A percentile compares a stretch with the other conserved stretches of the same genome.
phyloP scores from a whole-genome alignment of 257 asterid species.

The Solanum peruvianum region DNA sequence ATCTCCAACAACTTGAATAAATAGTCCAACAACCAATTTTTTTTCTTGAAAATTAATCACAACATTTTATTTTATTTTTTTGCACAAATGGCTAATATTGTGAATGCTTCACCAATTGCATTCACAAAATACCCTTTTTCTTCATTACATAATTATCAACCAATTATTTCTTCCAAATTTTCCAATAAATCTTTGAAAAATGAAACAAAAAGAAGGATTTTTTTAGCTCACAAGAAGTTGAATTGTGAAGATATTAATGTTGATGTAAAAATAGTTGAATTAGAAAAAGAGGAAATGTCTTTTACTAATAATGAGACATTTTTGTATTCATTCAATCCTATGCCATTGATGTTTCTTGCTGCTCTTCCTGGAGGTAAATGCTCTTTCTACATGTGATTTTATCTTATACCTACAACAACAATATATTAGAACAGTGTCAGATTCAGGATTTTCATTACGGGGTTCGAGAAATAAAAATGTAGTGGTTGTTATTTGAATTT shows the following conservation, averaged over 20 bases:
- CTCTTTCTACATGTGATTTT: background rate
- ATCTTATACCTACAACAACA: background rate
- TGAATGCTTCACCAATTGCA: slow-evolving; percentile 34
- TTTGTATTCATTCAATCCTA: slow-evolving; percentile 52
- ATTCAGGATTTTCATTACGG: background rate
- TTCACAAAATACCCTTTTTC: slow-evolving; percentile 12
- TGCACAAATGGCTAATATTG: slow-evolving; percentile 31
- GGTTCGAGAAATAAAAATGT: background rate
- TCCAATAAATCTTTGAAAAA: background rate
- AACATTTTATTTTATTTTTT: background rate
- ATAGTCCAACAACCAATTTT: background rate
- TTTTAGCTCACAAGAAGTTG: slow-evolving; percentile 13
- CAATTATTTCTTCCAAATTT: background rate
- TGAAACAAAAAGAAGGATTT: background rate
- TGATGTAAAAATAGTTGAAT: background rate
- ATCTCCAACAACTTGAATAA: background rate
- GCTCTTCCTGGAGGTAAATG: slow-evolving; percentile 84
- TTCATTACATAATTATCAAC: slow-evolving; percentile 4
- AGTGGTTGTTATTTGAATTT: background rate
- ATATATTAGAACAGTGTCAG: background rate
- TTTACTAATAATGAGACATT: slow-evolving; percentile 15
- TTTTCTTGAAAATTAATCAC: background rate
- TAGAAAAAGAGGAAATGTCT: background rate
- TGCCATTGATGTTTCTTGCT: slow-evolving; percentile 35
- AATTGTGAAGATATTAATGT: slow-evolving; percentile 10